phyloP scores from a whole-genome alignment of 1,284 basidiomycete genomes.

The Cryptococcus sp. region DNA sequence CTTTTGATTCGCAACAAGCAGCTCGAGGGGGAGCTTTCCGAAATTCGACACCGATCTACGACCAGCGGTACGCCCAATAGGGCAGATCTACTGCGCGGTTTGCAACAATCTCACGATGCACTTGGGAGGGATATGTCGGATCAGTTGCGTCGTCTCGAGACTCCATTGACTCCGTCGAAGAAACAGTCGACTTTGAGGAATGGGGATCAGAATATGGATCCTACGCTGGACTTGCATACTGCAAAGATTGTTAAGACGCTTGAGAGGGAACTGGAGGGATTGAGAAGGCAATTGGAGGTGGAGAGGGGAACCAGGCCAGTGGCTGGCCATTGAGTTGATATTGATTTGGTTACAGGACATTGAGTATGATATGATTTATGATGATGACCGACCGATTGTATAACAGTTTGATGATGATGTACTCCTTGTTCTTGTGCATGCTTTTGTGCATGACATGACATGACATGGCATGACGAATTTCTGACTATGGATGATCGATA shows the following conservation, averaged over 20 bases:
- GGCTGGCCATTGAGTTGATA: no score
- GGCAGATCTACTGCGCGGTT: slow-evolving; percentile 37
- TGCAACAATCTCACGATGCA: slow-evolving; percentile 42
- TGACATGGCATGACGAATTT: no score
- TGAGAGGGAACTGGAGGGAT: slow-evolving; percentile 30
- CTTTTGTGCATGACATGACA: no score
- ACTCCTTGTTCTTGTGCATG: no score
- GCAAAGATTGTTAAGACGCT: slow-evolving; percentile 21
- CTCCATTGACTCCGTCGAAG: slow-evolving; percentile 27
- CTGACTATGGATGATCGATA: no score
- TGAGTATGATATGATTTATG: no score
- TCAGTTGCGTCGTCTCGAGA: slow-evolving; percentile 32
- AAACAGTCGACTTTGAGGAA: slow-evolving; percentile 17
- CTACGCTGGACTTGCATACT: slow-evolving; percentile 7
- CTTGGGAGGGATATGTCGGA: slow-evolving; percentile 44
- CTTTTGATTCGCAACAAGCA: slow-evolving; percentile 24
- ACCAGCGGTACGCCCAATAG: slow-evolving; percentile 17
- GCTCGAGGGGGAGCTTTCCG: slow-evolving; percentile 23
- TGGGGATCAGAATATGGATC: slow-evolving; percentile 4
- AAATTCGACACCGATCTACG: slow-evolving; percentile 12
- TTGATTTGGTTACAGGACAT: no score
- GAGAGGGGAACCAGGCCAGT: slow-evolving; percentile 41
- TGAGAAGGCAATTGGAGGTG: slow-evolving; percentile 31
- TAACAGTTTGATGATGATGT: no score
- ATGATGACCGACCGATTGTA: no score